Percentiles rank a stretch among this genome's conserved stretches.
phyloP scores from a whole-genome alignment of 306 rosid genomes.

The Sicyos edulis region DNA sequence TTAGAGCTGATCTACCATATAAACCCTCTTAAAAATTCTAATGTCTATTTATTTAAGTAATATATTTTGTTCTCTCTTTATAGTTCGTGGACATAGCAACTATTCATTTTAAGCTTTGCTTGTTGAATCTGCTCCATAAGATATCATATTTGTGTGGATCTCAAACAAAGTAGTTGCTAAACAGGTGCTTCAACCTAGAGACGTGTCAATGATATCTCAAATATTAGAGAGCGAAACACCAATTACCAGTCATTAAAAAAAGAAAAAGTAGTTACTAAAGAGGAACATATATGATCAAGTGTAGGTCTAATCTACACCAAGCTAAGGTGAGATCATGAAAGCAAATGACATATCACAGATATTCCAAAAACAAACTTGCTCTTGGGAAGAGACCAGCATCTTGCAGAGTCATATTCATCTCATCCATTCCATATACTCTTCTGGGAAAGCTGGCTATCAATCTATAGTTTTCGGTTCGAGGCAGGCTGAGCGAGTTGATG shows the following conservation, averaged over 20 bases:
- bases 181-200: too few relatives aligned
- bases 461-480: constrained; percentile 50
- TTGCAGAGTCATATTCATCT: constrained; percentile 66
- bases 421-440: constrained; percentile 54
- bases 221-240: too few relatives aligned
- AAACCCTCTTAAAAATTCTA: too few relatives aligned
- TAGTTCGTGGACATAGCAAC: too few relatives aligned
- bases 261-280: background rate
- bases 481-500: constrained; percentile 53
- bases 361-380: constrained; percentile 66
- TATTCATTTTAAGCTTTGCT: background rate
- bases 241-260: too few relatives aligned
- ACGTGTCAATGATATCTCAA: too few relatives aligned
- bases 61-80: too few relatives aligned
- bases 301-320: background rate
- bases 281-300: too few relatives aligned
- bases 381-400: constrained; percentile 67
- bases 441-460: constrained; percentile 74
- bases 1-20: too few relatives aligned
- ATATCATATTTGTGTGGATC: background rate
- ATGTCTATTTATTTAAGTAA: too few relatives aligned
- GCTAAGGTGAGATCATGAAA: constrained; percentile 11
- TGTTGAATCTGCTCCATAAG: background rate
- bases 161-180: background rate
- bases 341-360: constrained; percentile 19